Evolutionary conservation across 179 eudicot species (phyloP).

Genomic region (Sideroxylon spinosum): DNA sequence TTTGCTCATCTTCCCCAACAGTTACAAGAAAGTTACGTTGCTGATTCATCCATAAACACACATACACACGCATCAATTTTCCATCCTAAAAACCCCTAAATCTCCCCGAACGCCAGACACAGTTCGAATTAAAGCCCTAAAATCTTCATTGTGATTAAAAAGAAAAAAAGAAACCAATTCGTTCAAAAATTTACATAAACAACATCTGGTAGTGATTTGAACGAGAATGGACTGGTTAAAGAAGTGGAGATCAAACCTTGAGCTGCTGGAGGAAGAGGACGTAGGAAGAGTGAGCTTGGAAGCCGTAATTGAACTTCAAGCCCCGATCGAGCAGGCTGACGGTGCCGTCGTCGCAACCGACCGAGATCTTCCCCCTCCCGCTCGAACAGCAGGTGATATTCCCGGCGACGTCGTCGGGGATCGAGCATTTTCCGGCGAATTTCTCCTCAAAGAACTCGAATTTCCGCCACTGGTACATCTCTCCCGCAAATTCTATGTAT

Average conservation of each 20-base stretch:
- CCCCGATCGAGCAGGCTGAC: conserved; percentile 86
- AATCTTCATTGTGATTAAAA: not conserved
- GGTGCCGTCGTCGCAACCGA: conserved; percentile 73
- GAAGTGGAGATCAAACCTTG: conserved; percentile 47
- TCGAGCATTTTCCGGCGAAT: conserved; percentile 51
- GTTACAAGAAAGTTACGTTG: conserved; percentile 88
- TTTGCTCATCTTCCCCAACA: conserved; percentile 88
- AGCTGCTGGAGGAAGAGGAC: conserved; percentile 82
- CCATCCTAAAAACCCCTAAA: not conserved
- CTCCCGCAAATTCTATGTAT: not conserved
- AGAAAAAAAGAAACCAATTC: not conserved
- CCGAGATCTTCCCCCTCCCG: conserved; percentile 72
- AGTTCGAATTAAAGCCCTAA: not conserved
- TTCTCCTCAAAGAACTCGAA: conserved; percentile 97
- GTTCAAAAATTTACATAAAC: not conserved
- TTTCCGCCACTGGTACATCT: conserved; percentile 85
- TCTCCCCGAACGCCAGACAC: not conserved
- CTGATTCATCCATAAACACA: conserved; percentile 32
- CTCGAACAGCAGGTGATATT: conserved; percentile 64
- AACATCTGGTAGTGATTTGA: not conserved
- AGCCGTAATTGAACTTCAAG: conserved; percentile 68
- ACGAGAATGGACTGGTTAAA: not conserved
- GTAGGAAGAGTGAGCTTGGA: conserved; percentile 75
- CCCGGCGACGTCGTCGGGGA: conserved; percentile 62
- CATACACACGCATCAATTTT: not conserved